Evolutionary conservation across 805 yeast genomes (phyloP).

Genomic region (Monosporozyma solicola): DNA sequence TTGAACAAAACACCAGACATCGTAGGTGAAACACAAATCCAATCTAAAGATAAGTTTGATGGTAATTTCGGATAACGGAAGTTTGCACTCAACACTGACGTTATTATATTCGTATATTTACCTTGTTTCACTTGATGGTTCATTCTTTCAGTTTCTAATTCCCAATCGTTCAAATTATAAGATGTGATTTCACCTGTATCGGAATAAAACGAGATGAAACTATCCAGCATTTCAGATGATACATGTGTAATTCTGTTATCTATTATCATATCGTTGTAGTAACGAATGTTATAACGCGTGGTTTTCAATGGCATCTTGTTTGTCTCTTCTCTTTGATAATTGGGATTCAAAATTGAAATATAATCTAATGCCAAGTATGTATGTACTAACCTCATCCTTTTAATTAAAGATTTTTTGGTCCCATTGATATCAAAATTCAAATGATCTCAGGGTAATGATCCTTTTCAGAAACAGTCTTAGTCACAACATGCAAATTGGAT

Average conservation of each 20-base stretch:
- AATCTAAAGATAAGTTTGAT: conserved; percentile 17
- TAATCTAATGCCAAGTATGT: conserved; percentile 17
- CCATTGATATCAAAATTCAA: conserved; percentile 19
- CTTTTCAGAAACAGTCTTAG: conserved; percentile 24
- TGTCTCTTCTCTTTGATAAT: conserved; percentile 2
- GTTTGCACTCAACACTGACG: conserved; percentile 26
- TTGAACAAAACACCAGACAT: conserved; percentile 26
- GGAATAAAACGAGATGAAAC: conserved; percentile 19
- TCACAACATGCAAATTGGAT: conserved; percentile 17
- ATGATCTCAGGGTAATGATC: conserved; percentile 24
- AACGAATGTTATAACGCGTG: conserved; percentile 12
- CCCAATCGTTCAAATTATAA: conserved; percentile 23
- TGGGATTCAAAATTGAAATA: conserved; percentile 11
- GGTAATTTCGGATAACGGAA: conserved; percentile 20
- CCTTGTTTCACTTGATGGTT: conserved; percentile 14
- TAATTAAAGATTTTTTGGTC: conserved; percentile 17
- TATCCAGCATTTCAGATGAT: conserved; percentile 23
- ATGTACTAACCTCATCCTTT: conserved; percentile 18
- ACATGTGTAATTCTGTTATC: conserved; percentile 14
- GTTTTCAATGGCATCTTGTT: conserved; percentile 10
- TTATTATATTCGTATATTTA: conserved; percentile 20
- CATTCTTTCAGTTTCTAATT: conserved; percentile 18
- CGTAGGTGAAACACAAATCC: conserved; percentile 29
- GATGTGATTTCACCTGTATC: conserved; percentile 18
- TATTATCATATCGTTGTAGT: conserved; percentile 10